Evolutionary conservation across 768 basidiomycete genomes (phyloP).

Genomic region (Hygrocybe coccinea): DNA sequence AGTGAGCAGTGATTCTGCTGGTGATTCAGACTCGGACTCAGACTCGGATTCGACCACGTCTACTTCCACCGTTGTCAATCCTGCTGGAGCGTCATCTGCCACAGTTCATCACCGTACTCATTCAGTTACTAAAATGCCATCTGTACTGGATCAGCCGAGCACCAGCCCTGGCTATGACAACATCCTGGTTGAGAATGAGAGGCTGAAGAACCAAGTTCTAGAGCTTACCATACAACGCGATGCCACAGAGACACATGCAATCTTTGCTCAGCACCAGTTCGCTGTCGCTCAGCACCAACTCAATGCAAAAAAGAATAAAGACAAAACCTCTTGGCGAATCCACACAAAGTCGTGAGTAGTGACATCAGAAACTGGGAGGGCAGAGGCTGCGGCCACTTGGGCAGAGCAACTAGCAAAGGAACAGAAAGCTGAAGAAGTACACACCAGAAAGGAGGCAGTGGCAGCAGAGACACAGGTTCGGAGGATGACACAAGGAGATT

Average conservation of each 20-base stretch:
- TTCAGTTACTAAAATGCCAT: too few relatives aligned
- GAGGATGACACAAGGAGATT: background rate
- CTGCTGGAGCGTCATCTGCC: background rate
- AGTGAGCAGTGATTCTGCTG: too few relatives aligned
- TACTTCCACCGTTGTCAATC: too few relatives aligned
- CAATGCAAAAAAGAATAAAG: background rate
- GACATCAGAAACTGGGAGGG: background rate
- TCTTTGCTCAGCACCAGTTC: background rate
- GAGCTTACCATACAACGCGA: background rate
- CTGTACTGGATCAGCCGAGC: too few relatives aligned
- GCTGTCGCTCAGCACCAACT: conserved; percentile 2
- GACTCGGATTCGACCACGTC: too few relatives aligned
- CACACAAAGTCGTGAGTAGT: background rate
- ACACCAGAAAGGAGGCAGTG: conserved; percentile 2
- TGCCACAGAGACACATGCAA: background rate
- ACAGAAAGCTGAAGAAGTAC: conserved; percentile 7
- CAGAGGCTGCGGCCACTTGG: background rate
- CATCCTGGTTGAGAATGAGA: background rate
- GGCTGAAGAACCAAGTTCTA: background rate
- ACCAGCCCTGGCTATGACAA: background rate
- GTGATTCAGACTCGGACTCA: too few relatives aligned
- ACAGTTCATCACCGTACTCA: background rate
- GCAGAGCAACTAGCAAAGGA: conserved; percentile 5
- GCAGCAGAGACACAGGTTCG: conserved; percentile 1
- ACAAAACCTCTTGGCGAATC: background rate